Conservation (phyloP, 1,284 basidiomycete genomes). For the Fistulinella cinereoalba region DNA sequence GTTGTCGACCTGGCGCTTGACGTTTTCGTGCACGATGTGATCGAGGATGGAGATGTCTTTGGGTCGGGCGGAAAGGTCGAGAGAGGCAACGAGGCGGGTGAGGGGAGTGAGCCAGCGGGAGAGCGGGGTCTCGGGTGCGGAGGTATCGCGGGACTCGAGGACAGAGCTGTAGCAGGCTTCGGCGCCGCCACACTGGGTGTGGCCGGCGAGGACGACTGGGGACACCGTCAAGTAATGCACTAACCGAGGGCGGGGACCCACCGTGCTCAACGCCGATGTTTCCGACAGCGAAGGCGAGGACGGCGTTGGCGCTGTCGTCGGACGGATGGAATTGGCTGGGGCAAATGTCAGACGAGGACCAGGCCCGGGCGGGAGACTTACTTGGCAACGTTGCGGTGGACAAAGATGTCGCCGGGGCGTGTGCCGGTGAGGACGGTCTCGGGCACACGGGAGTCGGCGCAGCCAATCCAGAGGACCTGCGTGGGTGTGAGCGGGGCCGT, state of each 20-base stretch:
- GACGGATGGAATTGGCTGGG: conserved; percentile 74
- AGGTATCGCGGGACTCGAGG: conserved; percentile 11
- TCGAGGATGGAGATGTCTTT: conserved; percentile 45
- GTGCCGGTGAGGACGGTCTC: conserved; percentile 53
- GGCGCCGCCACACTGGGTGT: conserved; percentile 80
- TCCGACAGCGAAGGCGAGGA: conserved; percentile 80
- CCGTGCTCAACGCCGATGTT: conserved; percentile 81
- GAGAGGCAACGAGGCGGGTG: conserved; percentile 51
- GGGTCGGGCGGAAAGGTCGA: conserved; percentile 43
- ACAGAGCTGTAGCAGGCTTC: conserved; percentile 56
- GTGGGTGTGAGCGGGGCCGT: too few species aligned
- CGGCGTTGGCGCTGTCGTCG: conserved; percentile 77
- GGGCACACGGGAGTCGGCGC: conserved; percentile 66
- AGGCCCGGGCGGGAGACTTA: conserved; percentile 33
- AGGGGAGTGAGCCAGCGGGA: conserved; percentile 74
- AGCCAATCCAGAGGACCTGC: conserved; percentile 77
- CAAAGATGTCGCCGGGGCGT: conserved; percentile 68
- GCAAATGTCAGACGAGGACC: too few species aligned
- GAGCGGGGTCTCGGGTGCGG: conserved; percentile 22
- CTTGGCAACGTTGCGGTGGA: conserved; percentile 68
- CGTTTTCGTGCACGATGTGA: conserved; percentile 72
- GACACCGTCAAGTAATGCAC: not conserved
- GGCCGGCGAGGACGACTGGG: conserved; percentile 73
- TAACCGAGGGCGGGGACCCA: conserved; percentile 36
- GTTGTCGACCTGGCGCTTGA: conserved; percentile 73